phyloP scores from a whole-genome alignment of 163 green algal genomes.

The Botryococcus braunii region DNA sequence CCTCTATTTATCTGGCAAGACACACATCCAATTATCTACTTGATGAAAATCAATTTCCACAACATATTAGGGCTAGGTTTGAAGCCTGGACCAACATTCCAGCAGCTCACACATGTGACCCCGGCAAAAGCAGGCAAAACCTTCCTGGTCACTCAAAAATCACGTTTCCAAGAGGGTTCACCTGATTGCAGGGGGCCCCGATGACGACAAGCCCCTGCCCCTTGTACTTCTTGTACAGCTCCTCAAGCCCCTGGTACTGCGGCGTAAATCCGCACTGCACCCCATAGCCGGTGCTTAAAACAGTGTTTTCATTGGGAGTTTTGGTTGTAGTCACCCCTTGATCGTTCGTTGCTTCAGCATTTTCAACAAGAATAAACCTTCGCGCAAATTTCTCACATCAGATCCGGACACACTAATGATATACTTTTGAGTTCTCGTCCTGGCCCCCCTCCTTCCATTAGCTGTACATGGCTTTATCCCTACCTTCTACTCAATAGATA shows the following conservation, averaged over 20 bases:
- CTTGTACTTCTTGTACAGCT: constrained; percentile 29
- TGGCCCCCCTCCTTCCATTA: too few species aligned
- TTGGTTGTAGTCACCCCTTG: too few species aligned
- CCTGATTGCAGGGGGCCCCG: constrained; percentile 29
- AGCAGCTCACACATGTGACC: not conserved
- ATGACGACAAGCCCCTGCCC: constrained; percentile 22
- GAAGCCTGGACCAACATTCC: not conserved
- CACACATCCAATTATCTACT: too few species aligned
- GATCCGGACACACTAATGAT: not conserved
- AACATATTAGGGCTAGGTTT: not conserved
- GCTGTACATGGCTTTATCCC: too few species aligned
- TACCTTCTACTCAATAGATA: too few species aligned
- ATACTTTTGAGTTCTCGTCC: not conserved
- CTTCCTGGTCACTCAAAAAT: not conserved
- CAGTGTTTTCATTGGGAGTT: too few species aligned
- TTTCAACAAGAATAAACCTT: too few species aligned
- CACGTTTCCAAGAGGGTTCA: constrained; percentile 2
- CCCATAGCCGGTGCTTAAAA: too few species aligned
- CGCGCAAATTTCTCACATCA: not conserved
- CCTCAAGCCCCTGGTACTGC: constrained; percentile 31
- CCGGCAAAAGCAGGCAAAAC: not conserved
- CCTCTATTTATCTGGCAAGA: too few species aligned
- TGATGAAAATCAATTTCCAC: too few species aligned
- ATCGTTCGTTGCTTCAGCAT: too few species aligned
- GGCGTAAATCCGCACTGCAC: constrained; percentile 31